Percentiles rank a stretch among this genome's conserved stretches.
Conservation (phyloP, 2,329 filamentous ascomycete genomes). For the Diplodia corticola region DNA sequence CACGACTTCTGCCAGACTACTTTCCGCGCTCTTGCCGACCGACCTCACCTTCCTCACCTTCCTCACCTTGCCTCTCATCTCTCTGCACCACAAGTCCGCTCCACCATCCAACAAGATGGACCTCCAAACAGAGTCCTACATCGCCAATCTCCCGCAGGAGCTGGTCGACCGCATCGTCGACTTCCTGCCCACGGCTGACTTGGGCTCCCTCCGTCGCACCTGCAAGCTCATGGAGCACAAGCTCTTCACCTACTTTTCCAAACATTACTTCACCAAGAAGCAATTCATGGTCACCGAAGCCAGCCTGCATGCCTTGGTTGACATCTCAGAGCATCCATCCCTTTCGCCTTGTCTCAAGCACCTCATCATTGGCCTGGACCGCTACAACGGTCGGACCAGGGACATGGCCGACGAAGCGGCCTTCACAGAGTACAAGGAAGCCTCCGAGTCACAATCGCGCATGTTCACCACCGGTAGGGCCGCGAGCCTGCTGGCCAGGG, state of each 20-base stretch:
- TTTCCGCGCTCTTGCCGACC: neutral
- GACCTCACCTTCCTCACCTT: neutral
- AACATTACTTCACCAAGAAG: conserved; percentile 65
- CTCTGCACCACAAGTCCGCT: neutral
- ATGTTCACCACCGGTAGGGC: conserved; percentile 49
- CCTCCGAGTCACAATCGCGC: conserved; percentile 29
- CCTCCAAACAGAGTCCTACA: neutral
- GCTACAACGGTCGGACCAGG: conserved; percentile 26
- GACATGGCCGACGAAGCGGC: conserved; percentile 22
- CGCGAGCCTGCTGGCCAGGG: conserved; percentile 56
- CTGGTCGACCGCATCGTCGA: conserved; percentile 58
- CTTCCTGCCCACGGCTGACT: conserved; percentile 57
- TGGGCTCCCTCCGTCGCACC: conserved; percentile 55
- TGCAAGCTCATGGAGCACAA: conserved; percentile 57
- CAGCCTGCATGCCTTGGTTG: conserved; percentile 56
- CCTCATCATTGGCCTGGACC: conserved; percentile 53
- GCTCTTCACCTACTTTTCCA: conserved; percentile 58
- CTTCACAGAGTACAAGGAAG: conserved; percentile 27
- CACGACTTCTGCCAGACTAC: neutral
- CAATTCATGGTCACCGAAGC: conserved; percentile 64
- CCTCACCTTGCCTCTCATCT: neutral
- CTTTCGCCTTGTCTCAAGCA: conserved; percentile 45
- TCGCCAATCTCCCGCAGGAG: conserved; percentile 55
- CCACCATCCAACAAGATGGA: neutral
- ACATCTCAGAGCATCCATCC: conserved; percentile 43